Evolutionary conservation across 768 basidiomycete genomes (phyloP).

Genomic region (Agrocybe pediades): DNA sequence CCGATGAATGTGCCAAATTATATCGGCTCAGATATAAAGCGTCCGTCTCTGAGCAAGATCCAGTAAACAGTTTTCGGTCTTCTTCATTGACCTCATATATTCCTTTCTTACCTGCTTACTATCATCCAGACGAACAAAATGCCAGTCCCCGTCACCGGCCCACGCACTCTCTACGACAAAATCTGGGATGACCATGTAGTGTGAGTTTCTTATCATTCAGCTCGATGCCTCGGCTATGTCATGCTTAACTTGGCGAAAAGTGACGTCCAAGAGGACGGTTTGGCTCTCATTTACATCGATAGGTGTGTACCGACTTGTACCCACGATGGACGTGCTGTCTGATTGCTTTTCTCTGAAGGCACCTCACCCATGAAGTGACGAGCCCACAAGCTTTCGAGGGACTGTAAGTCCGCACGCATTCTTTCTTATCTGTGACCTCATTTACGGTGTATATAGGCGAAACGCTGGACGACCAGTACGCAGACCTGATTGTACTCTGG

Average conservation of each 20-base stretch:
- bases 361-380: constrained; percentile 89
- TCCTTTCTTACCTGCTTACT: background rate
- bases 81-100: constrained; percentile 6
- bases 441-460: constrained; percentile 42
- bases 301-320: constrained; percentile 42
- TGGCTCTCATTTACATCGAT: constrained; percentile 84
- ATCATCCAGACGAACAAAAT: constrained; percentile 33
- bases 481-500: constrained; percentile 86
- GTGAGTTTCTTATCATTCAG: constrained; percentile 47
- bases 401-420: constrained; percentile 45
- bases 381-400: constrained; percentile 92
- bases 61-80: constrained; percentile 4
- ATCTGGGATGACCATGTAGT: constrained; percentile 98
- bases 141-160: constrained; percentile 46
- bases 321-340: constrained; percentile 4
- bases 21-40: constrained; percentile 19
- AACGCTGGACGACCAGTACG: constrained; percentile 78
- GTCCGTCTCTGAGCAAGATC: constrained; percentile 1
- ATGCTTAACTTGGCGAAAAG: constrained; percentile 36
- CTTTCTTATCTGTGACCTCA: constrained; percentile 9
- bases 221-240: constrained; percentile 3
- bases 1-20: constrained; percentile 21
- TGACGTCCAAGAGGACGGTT: constrained; percentile 71
- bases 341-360: constrained; percentile 30
- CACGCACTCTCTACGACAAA: constrained; percentile 95